Evolutionary conservation across 2,329 filamentous ascomycete genomes (phyloP).

Genomic region (Rhinocladiella mackenziei): DNA sequence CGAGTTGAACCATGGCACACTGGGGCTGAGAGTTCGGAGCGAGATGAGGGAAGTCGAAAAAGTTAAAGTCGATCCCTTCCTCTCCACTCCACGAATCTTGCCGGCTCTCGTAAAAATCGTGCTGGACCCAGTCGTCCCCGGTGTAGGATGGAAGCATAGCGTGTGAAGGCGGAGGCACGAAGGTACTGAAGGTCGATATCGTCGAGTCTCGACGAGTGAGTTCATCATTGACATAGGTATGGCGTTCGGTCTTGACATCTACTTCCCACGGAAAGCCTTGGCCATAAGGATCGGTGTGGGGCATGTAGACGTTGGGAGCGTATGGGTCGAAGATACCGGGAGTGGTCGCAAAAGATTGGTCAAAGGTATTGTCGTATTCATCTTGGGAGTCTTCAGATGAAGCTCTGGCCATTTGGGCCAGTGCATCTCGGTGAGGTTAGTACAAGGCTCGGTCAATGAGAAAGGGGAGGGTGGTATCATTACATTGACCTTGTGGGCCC

Average conservation of each 20-base stretch:
- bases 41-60: conserved; percentile 74
- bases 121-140: conserved; percentile 65
- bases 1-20: conserved; percentile 64
- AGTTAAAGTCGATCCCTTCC: conserved; percentile 68
- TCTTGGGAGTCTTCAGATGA: conserved; percentile 77
- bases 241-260: conserved; percentile 91
- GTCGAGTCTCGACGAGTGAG: conserved; percentile 81
- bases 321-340: conserved; percentile 40
- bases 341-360: conserved; percentile 57
- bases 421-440: conserved; percentile 17
- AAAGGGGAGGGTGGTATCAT: neutral
- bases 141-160: conserved; percentile 60
- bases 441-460: neutral
- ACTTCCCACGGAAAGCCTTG: conserved; percentile 72
- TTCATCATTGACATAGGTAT: conserved; percentile 89
- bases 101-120: conserved; percentile 49
- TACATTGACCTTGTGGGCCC: conserved; percentile 40
- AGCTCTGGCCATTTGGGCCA: conserved; percentile 47
- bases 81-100: conserved; percentile 62
- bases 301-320: conserved; percentile 50
- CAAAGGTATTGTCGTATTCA: conserved; percentile 62
- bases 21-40: conserved; percentile 50
- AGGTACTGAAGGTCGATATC: conserved; percentile 90
- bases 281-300: conserved; percentile 50
- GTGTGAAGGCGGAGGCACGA: conserved; percentile 67